Evolutionary conservation across 768 basidiomycete species (phyloP).

Genomic region (Hygrophorus russula): DNA sequence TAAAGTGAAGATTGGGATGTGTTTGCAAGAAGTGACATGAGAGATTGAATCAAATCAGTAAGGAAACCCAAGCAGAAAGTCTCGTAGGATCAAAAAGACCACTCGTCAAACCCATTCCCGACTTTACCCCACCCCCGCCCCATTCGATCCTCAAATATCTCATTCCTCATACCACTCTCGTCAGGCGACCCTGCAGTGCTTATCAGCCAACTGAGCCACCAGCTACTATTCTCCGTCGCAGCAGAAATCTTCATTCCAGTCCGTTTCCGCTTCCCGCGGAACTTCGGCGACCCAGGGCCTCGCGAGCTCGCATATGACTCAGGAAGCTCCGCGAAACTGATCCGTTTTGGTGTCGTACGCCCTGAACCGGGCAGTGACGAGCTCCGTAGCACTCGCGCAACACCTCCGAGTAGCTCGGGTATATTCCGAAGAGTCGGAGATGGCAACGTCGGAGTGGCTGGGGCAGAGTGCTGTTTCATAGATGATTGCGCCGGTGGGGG

Average conservation of each 20-base stretch:
- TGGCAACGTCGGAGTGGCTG: constrained; percentile 19
- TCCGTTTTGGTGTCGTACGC: constrained; percentile 55
- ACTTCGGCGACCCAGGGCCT: constrained; percentile 20
- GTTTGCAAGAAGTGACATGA: no score
- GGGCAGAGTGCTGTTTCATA: constrained; percentile 20
- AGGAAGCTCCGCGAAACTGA: constrained; percentile 67
- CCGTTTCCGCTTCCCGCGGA: constrained; percentile 22
- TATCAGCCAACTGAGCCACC: constrained; percentile 16
- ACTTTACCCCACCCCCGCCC: constrained; percentile 35
- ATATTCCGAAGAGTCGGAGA: constrained; percentile 18
- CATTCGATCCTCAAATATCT: constrained; percentile 42
- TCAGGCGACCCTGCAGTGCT: constrained; percentile 12
- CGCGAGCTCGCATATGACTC: constrained; percentile 44
- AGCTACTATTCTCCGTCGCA: constrained; percentile 22
- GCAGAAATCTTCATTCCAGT: constrained; percentile 24
- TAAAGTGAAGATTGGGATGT: no score
- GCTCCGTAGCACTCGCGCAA: constrained; percentile 19
- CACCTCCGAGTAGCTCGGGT: constrained; percentile 17
- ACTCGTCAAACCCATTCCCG: constrained; percentile 38
- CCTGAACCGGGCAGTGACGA: constrained; percentile 30
- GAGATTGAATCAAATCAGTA: background rate
- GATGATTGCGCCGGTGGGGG: constrained; percentile 43
- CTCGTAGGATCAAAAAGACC: constrained; percentile 45
- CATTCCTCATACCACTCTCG: constrained; percentile 24
- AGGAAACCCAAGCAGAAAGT: background rate